These are phyloP conservation scores for Tolypocladium endophyticum DNA, from an alignment of 2,329 filamentous ascomycete genomes.

Conservation along the genomic window DNA sequence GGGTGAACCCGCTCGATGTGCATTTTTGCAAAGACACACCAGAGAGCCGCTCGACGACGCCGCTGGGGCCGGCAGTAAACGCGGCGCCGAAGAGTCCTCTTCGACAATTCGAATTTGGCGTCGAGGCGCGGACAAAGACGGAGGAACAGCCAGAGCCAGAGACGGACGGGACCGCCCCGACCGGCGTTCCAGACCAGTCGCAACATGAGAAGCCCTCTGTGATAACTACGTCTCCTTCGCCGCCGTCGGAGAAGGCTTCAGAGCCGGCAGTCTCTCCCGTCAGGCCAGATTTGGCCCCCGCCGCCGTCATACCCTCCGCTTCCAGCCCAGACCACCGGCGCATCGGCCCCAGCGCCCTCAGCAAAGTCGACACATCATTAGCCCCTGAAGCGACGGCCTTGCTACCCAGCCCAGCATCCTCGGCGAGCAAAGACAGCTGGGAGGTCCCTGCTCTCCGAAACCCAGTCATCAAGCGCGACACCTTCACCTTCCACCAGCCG, in stretches of 20 bases:
- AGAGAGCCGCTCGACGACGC: slow-evolving; percentile 3
- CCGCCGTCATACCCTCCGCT: slow-evolving; percentile 5
- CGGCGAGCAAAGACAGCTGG: slow-evolving; percentile 30
- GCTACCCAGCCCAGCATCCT: slow-evolving; percentile 33
- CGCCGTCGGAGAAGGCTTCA: slow-evolving; percentile 22
- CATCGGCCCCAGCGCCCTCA: slow-evolving; percentile 12
- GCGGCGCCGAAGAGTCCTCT: slow-evolving; percentile 25
- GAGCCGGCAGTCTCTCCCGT: slow-evolving; percentile 11
- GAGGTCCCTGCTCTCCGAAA: slow-evolving; percentile 34
- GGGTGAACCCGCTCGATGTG: slow-evolving; percentile 37
- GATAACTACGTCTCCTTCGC: slow-evolving; percentile 22
- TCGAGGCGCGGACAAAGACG: slow-evolving; percentile 5
- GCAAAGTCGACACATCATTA: slow-evolving; percentile 14
- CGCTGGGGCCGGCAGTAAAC: background rate
- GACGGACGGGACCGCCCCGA: background rate
- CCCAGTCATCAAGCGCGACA: slow-evolving; percentile 40
- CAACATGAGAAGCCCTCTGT: background rate
- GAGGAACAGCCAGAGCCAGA: background rate
- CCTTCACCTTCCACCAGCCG: slow-evolving; percentile 33
- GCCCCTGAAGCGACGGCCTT: background rate
- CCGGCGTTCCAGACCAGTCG: background rate
- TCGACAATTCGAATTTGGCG: slow-evolving; percentile 27
- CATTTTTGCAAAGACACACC: slow-evolving; percentile 25
- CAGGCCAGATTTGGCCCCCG: background rate
- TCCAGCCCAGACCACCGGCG: slow-evolving; percentile 8